These are phyloP conservation scores for Ascocoryne sarcoides DNA, from an alignment of 2,329 filamentous ascomycete species.

Conservation along the genomic window DNA sequence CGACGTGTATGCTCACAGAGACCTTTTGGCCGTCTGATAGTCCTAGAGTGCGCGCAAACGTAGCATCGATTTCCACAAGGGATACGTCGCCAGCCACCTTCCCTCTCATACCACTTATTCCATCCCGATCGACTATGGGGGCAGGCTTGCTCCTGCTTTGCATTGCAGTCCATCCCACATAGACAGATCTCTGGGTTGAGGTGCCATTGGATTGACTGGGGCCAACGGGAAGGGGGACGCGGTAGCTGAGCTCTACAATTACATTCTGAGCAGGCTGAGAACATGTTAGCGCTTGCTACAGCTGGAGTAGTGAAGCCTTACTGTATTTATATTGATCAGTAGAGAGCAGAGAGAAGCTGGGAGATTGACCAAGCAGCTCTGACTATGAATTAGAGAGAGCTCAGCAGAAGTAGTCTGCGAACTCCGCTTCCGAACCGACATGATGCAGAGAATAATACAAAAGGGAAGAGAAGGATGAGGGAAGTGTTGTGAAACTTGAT, in stretches of 20 bases:
- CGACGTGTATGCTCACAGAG: constrained; percentile 64
- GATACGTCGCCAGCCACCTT: constrained; percentile 55
- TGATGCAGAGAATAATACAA: constrained; percentile 8
- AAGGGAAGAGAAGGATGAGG: not conserved
- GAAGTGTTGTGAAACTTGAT: not conserved
- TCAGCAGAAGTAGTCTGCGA: constrained; percentile 65
- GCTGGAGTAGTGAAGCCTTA: constrained; percentile 38
- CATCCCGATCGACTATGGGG: constrained; percentile 65
- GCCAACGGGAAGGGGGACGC: constrained; percentile 44
- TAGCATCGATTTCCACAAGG: constrained; percentile 79
- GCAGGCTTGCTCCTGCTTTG: constrained; percentile 77
- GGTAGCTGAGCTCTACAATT: constrained; percentile 81
- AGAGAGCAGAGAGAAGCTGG: constrained; percentile 76
- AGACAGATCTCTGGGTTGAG: constrained; percentile 59
- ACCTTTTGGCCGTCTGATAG: constrained; percentile 77
- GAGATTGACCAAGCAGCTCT: constrained; percentile 92
- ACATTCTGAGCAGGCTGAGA: constrained; percentile 84
- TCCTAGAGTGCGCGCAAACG: constrained; percentile 68
- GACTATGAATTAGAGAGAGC: constrained; percentile 76
- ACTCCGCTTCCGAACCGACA: too few relatives aligned
- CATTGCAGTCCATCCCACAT: constrained; percentile 96
- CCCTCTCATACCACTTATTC: constrained; percentile 51
- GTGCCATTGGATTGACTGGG: constrained; percentile 37
- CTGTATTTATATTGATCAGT: constrained; percentile 82
- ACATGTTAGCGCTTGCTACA: constrained; percentile 6